phyloP scores from a whole-genome alignment of 345 rosid species.

The Durio zibethinus region DNA sequence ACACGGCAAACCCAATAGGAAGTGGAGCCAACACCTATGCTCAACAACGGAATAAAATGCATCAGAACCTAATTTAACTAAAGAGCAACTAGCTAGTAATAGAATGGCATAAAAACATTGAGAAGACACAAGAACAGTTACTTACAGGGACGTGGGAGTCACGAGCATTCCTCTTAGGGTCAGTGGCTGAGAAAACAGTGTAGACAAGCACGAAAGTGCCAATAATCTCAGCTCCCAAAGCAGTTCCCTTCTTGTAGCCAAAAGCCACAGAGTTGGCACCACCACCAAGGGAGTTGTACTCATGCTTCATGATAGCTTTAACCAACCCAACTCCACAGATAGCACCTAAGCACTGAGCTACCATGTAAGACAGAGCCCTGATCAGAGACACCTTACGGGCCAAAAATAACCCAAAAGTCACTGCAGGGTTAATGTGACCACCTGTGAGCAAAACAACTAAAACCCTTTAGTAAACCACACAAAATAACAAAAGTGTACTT shows the following conservation, averaged over 20 bases:
- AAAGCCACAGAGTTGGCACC: slow-evolving; percentile 55
- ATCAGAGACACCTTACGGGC: slow-evolving; percentile 59
- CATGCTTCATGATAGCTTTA: slow-evolving; percentile 65
- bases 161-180: slow-evolving; percentile 83
- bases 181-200: slow-evolving; percentile 54
- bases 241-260: slow-evolving; percentile 69
- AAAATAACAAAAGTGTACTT: not conserved
- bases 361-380: slow-evolving; percentile 72
- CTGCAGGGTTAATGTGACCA: slow-evolving; percentile 65
- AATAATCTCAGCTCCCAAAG: slow-evolving; percentile 84
- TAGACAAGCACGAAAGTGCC: slow-evolving; percentile 19
- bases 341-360: slow-evolving; percentile 78
- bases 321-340: slow-evolving; percentile 81
- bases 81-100: not conserved
- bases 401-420: slow-evolving; percentile 45
- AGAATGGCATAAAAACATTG: not conserved
- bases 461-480: not conserved
- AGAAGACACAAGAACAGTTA: not conserved
- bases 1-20: slow-evolving; percentile 69
- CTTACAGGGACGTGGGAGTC: slow-evolving; percentile 81
- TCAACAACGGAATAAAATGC: not conserved
- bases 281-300: slow-evolving; percentile 58
- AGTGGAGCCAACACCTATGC: slow-evolving; percentile 60
- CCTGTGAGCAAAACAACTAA: not conserved
- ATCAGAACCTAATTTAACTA: too few relatives aligned